A percentile compares a stretch with the other conserved stretches of the same genome.
These are phyloP conservation scores for Plasmodium chabaudi DNA, from an alignment of 169 alveolate species.

Conservation along the genomic window DNA sequence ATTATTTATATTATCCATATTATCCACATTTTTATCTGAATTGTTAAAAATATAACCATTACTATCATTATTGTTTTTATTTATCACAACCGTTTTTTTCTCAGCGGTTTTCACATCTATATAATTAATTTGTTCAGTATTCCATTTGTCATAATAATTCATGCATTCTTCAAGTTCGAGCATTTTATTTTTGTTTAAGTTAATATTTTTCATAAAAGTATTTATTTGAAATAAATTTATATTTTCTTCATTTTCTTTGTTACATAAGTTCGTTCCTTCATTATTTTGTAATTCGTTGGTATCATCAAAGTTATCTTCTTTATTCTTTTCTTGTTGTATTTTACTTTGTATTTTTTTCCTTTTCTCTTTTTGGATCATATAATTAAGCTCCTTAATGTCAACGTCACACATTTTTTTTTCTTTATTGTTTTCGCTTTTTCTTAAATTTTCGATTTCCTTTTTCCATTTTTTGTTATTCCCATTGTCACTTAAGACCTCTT, in stretches of 20 bases:
- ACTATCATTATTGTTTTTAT: background rate
- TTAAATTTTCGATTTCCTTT: conserved; percentile 3
- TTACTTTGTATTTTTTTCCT: background rate
- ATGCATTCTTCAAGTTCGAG: conserved; percentile 15
- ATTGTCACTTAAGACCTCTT: background rate
- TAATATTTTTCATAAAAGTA: conserved; percentile 6
- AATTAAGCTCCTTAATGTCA: conserved; percentile 13
- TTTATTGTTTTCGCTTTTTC: background rate
- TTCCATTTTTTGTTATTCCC: background rate
- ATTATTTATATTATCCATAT: conserved; percentile 14
- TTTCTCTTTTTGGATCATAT: conserved; percentile 14
- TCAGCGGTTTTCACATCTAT: background rate
- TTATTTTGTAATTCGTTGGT: background rate
- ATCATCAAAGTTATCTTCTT: background rate
- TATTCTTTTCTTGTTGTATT: background rate
- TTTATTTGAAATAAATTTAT: conserved; percentile 3
- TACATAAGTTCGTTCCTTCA: background rate
- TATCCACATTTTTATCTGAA: background rate
- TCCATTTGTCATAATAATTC: conserved; percentile 14
- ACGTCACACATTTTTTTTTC: conserved; percentile 1
- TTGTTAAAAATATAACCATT: background rate
- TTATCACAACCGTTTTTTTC: background rate
- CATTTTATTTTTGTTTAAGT: conserved; percentile 1
- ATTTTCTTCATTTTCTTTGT: background rate
- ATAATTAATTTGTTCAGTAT: background rate